Evolutionary conservation across 169 alveolate species (phyloP).

Genomic region (Plasmodium falciparum): DNA sequence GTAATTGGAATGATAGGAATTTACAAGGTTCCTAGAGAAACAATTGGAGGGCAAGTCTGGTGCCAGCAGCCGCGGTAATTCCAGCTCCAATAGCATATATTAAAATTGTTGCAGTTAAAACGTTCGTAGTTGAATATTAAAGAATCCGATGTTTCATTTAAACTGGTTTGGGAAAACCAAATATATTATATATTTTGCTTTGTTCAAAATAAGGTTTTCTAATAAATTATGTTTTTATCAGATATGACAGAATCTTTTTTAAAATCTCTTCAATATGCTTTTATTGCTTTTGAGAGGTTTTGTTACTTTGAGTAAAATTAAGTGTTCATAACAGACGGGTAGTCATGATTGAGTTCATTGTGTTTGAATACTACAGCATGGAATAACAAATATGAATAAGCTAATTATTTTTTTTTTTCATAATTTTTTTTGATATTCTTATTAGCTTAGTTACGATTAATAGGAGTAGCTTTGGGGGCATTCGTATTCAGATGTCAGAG

Average conservation of each 20-base stretch:
- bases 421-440: constrained; percentile 16
- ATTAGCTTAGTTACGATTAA: constrained; percentile 89
- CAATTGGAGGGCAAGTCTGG: constrained; percentile 96
- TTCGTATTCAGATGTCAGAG: constrained; percentile 93
- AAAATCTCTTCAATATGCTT: too few relatives aligned
- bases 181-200: too few relatives aligned
- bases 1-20: constrained; percentile 93
- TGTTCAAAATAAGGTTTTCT: too few relatives aligned
- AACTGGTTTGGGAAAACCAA: too few relatives aligned
- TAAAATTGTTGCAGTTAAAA: constrained; percentile 93
- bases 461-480: constrained; percentile 93
- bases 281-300: too few relatives aligned
- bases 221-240: too few relatives aligned
- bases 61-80: constrained; percentile 96
- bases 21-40: constrained; percentile 80
- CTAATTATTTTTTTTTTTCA: constrained; percentile 28
- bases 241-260: too few relatives aligned
- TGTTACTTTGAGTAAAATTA: too few relatives aligned
- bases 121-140: constrained; percentile 90
- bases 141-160: constrained; percentile 4
- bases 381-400: constrained; percentile 86
- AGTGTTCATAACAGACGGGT: too few relatives aligned
- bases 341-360: background rate
- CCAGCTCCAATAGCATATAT: constrained; percentile 95
- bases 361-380: constrained; percentile 88